Percentiles rank a stretch among this genome's conserved stretches.
phyloP scores from a whole-genome alignment of 768 basidiomycete species.

The Macrolepiota dolichaula region DNA sequence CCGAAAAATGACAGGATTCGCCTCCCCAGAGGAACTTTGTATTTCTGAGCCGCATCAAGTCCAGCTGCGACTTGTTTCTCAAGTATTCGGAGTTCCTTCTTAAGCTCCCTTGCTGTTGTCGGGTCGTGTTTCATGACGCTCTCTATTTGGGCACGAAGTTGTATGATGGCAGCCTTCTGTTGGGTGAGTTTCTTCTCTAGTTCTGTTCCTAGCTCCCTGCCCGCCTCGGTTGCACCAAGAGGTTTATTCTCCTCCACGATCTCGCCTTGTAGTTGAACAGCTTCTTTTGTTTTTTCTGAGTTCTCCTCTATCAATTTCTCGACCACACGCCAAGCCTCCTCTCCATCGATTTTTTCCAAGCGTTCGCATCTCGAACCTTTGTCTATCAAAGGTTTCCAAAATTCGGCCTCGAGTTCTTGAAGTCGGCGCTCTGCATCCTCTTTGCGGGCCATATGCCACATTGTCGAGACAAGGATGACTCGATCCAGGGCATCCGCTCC shows the following conservation, averaged over 20 bases:
- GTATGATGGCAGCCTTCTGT: background rate
- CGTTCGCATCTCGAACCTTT: background rate
- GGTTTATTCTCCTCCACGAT: background rate
- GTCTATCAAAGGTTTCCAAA: background rate
- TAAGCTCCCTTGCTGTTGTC: background rate
- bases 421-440: background rate
- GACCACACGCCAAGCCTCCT: constrained; percentile 1
- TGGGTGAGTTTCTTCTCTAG: background rate
- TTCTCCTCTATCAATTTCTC: background rate
- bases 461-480: constrained; percentile 51
- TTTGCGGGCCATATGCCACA: constrained; percentile 41
- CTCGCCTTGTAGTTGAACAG: background rate
- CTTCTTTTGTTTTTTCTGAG: background rate
- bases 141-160: no score
- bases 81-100: background rate
- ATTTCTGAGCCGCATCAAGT: background rate
- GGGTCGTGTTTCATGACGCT: background rate
- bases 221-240: background rate
- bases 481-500: constrained; percentile 45
- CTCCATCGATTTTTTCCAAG: background rate
- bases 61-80: background rate
- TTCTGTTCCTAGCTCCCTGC: background rate
- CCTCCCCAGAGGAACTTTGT: background rate
- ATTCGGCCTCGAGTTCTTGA: background rate
- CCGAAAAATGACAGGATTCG: background rate